A percentile compares a stretch with the other conserved stretches of the same genome.
These are phyloP conservation scores for Aegilops sharonensis DNA, from an alignment of 176 grass and related monocot species.

Conservation along the genomic window DNA sequence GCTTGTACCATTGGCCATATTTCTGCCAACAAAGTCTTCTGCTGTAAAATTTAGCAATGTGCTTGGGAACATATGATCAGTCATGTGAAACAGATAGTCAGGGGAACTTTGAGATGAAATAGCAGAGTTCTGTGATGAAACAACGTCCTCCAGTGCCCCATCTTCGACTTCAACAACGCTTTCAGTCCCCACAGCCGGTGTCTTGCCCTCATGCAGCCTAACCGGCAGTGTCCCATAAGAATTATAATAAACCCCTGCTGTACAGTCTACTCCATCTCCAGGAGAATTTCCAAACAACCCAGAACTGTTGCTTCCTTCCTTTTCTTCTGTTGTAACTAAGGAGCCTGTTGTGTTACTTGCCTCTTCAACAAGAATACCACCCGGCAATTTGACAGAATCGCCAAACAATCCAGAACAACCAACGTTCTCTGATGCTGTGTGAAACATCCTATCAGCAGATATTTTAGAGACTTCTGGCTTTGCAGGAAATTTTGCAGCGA, in stretches of 20 bases:
- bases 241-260: conserved; percentile 35
- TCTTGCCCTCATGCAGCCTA: conserved; percentile 41
- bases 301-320: conserved; percentile 44
- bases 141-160: conserved; percentile 44
- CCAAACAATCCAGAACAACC: conserved; percentile 35
- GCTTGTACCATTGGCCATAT: conserved; percentile 11
- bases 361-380: conserved; percentile 52
- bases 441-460: conserved; percentile 12
- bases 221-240: conserved; percentile 18
- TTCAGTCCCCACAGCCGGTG: conserved; percentile 3
- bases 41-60: conserved; percentile 25
- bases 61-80: conserved; percentile 26
- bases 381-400: conserved; percentile 37
- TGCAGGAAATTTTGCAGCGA: conserved; percentile 63
- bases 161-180: conserved; percentile 37
- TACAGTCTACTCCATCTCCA: conserved; percentile 23
- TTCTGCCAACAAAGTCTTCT: conserved; percentile 33
- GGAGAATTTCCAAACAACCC: conserved; percentile 47
- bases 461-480: conserved; percentile 31
- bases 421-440: conserved; percentile 28
- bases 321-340: conserved; percentile 53
- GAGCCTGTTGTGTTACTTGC: conserved; percentile 19
- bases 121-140: conserved; percentile 65
- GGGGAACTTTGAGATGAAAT: conserved; percentile 66
- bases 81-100: conserved; percentile 34